These are phyloP conservation scores for Phyllosticta citrichinensis DNA, from an alignment of 2,329 filamentous ascomycete genomes.

Conservation along the genomic window DNA sequence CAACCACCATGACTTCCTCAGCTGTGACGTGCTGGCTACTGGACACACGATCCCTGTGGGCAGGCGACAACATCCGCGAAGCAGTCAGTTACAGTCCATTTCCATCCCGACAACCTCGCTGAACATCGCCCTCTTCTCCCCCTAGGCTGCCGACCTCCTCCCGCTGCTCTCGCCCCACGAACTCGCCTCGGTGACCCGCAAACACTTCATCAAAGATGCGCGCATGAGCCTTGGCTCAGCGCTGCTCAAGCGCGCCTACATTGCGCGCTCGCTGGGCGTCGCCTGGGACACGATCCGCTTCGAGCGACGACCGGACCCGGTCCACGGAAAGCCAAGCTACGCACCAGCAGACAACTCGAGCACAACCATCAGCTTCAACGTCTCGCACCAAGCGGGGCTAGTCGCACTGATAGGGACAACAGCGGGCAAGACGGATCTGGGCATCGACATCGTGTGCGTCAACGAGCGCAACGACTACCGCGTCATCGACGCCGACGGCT, in stretches of 20 bases:
- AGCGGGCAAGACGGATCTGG: constrained; percentile 41
- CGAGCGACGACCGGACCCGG: constrained; percentile 42
- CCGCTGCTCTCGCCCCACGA: constrained; percentile 41
- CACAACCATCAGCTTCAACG: constrained; percentile 57
- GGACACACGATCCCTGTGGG: constrained; percentile 39
- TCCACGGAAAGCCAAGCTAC: constrained; percentile 42
- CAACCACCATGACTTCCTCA: background rate
- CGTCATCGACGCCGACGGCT: constrained; percentile 51
- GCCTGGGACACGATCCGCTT: constrained; percentile 52
- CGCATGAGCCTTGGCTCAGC: constrained; percentile 64
- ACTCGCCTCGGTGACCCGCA: constrained; percentile 47
- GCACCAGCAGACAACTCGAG: constrained; percentile 25
- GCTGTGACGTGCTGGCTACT: constrained; percentile 38
- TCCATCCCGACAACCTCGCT: background rate
- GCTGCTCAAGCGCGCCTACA: constrained; percentile 62
- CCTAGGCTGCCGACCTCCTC: constrained; percentile 34
- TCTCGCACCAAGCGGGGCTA: constrained; percentile 68
- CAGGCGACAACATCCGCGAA: constrained; percentile 31
- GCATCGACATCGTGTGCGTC: constrained; percentile 68
- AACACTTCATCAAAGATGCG: constrained; percentile 60
- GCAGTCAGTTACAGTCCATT: constrained; percentile 19
- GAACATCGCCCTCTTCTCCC: background rate
- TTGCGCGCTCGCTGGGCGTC: constrained; percentile 48
- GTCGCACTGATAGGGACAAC: constrained; percentile 53
- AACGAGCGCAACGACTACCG: constrained; percentile 57